These are phyloP conservation scores for Claviceps citrina DNA, from an alignment of 2,329 filamentous ascomycete genomes.

Conservation along the genomic window DNA sequence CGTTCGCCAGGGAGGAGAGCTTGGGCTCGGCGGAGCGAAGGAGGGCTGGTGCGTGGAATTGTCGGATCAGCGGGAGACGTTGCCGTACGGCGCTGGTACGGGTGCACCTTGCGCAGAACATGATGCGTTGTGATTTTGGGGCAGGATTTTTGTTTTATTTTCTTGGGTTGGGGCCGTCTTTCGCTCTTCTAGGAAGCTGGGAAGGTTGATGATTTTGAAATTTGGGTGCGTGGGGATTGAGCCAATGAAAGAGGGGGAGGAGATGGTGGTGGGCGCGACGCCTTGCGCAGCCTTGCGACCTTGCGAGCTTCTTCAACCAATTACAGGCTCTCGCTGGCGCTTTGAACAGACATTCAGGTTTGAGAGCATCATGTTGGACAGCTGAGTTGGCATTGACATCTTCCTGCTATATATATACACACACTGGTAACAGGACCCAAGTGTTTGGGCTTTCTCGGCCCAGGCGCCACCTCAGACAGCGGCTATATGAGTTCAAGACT, in stretches of 20 bases:
- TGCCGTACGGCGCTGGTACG: slow-evolving; percentile 23
- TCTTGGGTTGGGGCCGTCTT: no score
- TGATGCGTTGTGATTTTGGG: slow-evolving; percentile 11
- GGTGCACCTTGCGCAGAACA: slow-evolving; percentile 34
- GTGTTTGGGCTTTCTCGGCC: no score
- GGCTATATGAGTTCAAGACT: no score
- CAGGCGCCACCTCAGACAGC: no score
- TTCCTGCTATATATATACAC: slow-evolving; percentile 12
- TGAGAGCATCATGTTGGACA: no score
- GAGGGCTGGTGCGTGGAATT: slow-evolving; percentile 26
- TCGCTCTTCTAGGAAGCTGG: neutral
- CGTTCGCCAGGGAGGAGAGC: slow-evolving; percentile 21
- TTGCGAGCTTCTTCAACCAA: no score
- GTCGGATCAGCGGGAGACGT: slow-evolving; percentile 17
- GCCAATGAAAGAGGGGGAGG: slow-evolving; percentile 2
- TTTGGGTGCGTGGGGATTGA: slow-evolving; percentile 4
- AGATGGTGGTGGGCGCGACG: neutral
- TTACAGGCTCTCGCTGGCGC: no score
- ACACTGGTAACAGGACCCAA: neutral
- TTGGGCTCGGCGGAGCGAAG: slow-evolving; percentile 22
- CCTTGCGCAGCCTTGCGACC: neutral
- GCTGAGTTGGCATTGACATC: neutral
- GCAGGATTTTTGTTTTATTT: neutral
- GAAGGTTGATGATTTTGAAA: slow-evolving; percentile 1
- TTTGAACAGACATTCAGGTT: no score